Conservation (phyloP, 2,329 filamentous ascomycete genomes). For the Beauveria scarabaeidicola region DNA sequence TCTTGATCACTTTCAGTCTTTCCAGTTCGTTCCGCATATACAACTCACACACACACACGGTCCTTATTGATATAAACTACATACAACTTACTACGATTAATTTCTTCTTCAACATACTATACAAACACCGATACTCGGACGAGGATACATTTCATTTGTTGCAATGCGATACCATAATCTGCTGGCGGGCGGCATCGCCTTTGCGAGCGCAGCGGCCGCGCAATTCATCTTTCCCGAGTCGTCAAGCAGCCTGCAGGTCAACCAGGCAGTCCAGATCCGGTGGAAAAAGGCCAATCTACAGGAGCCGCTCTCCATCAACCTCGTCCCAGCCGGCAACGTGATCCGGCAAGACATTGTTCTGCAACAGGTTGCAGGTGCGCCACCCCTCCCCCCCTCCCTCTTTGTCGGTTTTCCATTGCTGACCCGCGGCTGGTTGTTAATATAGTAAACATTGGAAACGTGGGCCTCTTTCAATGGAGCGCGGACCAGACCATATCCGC, state of each 20-base stretch:
- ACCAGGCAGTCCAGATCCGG: slow-evolving; percentile 14
- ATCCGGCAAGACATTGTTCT: slow-evolving; percentile 15
- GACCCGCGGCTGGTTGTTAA: background rate
- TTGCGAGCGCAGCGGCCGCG: slow-evolving; percentile 8
- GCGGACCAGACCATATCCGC: slow-evolving; percentile 16
- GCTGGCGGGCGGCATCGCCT: background rate
- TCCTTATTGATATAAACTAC: background rate
- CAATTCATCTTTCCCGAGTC: slow-evolving; percentile 13
- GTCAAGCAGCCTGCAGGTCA: slow-evolving; percentile 10
- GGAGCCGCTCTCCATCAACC: slow-evolving; percentile 16
- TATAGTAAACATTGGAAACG: slow-evolving; percentile 17
- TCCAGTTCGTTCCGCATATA: background rate
- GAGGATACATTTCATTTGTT: background rate
- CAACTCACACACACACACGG: background rate
- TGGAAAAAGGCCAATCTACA: slow-evolving; percentile 17
- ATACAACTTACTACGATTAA: no score
- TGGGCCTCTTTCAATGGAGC: slow-evolving; percentile 16
- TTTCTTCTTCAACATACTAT: background rate
- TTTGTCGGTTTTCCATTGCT: background rate
- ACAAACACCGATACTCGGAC: background rate
- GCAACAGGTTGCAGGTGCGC: slow-evolving; percentile 16
- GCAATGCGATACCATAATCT: background rate
- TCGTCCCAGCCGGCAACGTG: slow-evolving; percentile 14
- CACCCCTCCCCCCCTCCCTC: no score
- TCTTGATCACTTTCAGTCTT: background rate